Evolutionary conservation across 306 rosid species (phyloP), one percentile per base, ranked within the genome.

Genomic region (Senna tora): DNA sequence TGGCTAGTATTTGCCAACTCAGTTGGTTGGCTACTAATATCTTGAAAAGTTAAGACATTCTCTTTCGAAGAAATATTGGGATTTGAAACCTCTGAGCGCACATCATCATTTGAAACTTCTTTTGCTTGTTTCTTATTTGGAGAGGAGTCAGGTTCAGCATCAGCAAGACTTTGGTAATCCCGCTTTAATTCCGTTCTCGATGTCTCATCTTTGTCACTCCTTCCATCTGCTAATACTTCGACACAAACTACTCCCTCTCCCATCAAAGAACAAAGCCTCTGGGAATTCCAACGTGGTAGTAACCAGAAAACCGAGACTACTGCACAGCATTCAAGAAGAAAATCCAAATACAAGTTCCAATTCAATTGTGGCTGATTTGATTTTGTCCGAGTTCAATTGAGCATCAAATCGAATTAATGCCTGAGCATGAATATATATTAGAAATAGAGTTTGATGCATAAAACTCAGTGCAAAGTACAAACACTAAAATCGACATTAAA

Each of bases 41-140:
- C 97, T 25, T 86, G 97, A 58, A 80, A 89, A 39, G 76, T 55
- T 16, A 77, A 80, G 11, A 77, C 76, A 36, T 93, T 88, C 47
- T 84, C 96, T 38, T 84, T 82, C 1, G 91, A 81, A 66, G 86
- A 89, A 69, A 70, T 72, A 5, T 80, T 77, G 0, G 99, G 99
- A 69, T 91, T 94, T 2, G 88, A 75, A 67, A 94, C 99, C 72
- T 94, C 99, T 0, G 99, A 94, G 43, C 89, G 87, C 42, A 94
- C 78, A 45, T 94, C 99, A 15, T 94, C 99, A 20, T 83, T 84
- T 0, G 98, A 94, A 68, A 85, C 84, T 82, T 94, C 96, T 74
- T 86, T 91, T 0, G 83, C 87, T 50, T 82, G 97, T 74, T 84
- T 94, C 88, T 89, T 91, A 62, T 68, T 83, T 1, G 92, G 89